phyloP scores from a whole-genome alignment of 2,329 filamentous ascomycete species.

The Exophiala bonariae region DNA sequence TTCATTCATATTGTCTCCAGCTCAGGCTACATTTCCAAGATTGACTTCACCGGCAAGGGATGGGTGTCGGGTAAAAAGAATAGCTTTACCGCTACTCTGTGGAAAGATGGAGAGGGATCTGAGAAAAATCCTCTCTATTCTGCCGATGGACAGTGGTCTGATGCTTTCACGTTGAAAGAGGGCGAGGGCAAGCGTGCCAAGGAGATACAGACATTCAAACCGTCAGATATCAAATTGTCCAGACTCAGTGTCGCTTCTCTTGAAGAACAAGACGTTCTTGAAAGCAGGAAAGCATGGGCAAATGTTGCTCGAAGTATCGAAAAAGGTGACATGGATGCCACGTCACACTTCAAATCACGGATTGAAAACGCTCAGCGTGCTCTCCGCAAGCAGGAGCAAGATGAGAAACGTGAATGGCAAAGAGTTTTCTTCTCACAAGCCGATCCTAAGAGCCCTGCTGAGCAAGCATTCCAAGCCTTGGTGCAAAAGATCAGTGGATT shows the following conservation, averaged over 20 bases:
- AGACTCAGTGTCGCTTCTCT: constrained; percentile 71
- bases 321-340: constrained; percentile 80
- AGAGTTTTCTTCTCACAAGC: constrained; percentile 70
- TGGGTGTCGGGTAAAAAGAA: constrained; percentile 98
- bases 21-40: constrained; percentile 81
- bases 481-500: constrained; percentile 37
- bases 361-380: constrained; percentile 89
- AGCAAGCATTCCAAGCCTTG: constrained; percentile 43
- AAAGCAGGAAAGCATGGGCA: constrained; percentile 84
- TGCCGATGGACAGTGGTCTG: constrained; percentile 85
- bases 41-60: constrained; percentile 90
- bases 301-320: constrained; percentile 82
- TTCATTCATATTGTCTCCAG: constrained; percentile 83
- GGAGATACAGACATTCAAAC: constrained; percentile 58
- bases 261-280: constrained; percentile 80
- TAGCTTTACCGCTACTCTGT: constrained; percentile 74
- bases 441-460: constrained; percentile 34
- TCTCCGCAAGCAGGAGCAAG: constrained; percentile 71
- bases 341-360: constrained; percentile 76
- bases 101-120: constrained; percentile 63
- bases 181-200: constrained; percentile 43
- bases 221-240: constrained; percentile 55
- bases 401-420: constrained; percentile 75
- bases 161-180: constrained; percentile 25
- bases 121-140: constrained; percentile 70